These are phyloP conservation scores for Colletotrichum cuscutae DNA, from an alignment of 2,329 filamentous ascomycete genomes.

Conservation along the genomic window DNA sequence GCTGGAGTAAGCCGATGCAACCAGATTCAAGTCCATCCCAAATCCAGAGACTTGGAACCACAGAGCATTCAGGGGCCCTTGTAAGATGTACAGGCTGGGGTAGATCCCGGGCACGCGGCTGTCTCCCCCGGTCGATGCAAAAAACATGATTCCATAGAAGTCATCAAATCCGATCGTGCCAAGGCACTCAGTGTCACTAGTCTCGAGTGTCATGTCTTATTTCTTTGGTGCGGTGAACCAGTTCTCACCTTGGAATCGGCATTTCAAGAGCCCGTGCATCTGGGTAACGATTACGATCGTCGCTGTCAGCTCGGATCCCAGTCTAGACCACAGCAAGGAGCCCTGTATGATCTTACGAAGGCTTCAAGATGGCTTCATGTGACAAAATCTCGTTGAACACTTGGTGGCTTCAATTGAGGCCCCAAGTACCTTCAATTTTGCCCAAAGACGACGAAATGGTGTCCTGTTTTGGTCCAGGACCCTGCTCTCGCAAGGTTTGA, in stretches of 20 bases:
- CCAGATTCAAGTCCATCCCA: not conserved
- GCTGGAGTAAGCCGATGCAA: not conserved
- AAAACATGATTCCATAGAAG: not conserved
- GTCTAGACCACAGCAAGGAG: not conserved
- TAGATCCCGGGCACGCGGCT: not conserved
- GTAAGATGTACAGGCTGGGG: not conserved
- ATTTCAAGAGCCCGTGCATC: not conserved
- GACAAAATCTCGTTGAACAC: no score
- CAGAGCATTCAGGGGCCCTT: not conserved
- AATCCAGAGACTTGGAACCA: not conserved
- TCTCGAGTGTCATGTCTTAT: not conserved
- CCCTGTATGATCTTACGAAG: no score
- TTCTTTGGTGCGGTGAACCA: not conserved
- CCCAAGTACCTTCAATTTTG: no score
- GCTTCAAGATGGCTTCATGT: no score
- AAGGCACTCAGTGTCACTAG: not conserved
- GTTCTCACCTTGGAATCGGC: no score
- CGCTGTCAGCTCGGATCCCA: not conserved
- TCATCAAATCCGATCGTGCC: not conserved
- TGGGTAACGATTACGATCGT: not conserved
- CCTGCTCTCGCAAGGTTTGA: no score
- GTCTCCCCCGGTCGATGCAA: not conserved
- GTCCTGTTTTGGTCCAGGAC: no score
- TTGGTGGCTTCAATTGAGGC: no score
- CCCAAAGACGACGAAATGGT: no score